These are phyloP conservation scores for Emericellopsis atlantica DNA, from an alignment of 2,329 filamentous ascomycete species.

Conservation along the genomic window DNA sequence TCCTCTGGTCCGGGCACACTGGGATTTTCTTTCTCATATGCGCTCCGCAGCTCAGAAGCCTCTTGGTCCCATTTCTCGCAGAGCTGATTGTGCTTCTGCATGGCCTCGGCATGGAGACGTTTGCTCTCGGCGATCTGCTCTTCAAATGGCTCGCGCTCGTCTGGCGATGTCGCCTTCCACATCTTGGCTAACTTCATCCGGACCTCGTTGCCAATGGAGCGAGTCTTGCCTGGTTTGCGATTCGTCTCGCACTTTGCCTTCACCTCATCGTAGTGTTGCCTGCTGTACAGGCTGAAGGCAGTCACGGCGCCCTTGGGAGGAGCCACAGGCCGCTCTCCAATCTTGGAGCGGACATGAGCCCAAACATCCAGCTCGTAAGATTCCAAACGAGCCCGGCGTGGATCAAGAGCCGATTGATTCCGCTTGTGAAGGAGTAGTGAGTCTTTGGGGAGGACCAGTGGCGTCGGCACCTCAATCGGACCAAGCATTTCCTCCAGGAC, in stretches of 20 bases:
- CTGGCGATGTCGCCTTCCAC: conserved; percentile 69
- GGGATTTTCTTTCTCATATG: conserved; percentile 42
- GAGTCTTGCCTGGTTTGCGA: conserved; percentile 48
- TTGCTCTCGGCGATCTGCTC: conserved; percentile 63
- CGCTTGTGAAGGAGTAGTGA: conserved; percentile 38
- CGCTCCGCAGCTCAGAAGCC: conserved; percentile 38
- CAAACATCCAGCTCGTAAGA: conserved; percentile 43
- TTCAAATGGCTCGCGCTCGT: conserved; percentile 65
- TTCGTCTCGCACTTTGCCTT: conserved; percentile 49
- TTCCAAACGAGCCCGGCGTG: conserved; percentile 38
- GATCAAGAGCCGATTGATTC: conserved; percentile 35
- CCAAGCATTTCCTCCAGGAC: conserved; percentile 72
- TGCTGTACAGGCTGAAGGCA: conserved; percentile 83
- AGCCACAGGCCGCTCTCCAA: conserved; percentile 64
- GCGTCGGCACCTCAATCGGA: conserved; percentile 62
- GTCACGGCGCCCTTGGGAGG: conserved; percentile 68
- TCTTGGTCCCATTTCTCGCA: conserved; percentile 60
- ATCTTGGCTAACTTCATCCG: conserved; percentile 76
- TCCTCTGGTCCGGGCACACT: conserved; percentile 9
- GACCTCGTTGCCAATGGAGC: conserved; percentile 65
- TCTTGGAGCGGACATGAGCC: conserved; percentile 35
- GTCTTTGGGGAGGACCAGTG: conserved; percentile 59
- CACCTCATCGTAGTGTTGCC: conserved; percentile 56
- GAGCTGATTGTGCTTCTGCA: conserved; percentile 48
- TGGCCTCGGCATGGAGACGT: conserved; percentile 42